Evolutionary conservation across 139 green algal species (phyloP).

Genomic region (Chlamydomonas sp.): DNA sequence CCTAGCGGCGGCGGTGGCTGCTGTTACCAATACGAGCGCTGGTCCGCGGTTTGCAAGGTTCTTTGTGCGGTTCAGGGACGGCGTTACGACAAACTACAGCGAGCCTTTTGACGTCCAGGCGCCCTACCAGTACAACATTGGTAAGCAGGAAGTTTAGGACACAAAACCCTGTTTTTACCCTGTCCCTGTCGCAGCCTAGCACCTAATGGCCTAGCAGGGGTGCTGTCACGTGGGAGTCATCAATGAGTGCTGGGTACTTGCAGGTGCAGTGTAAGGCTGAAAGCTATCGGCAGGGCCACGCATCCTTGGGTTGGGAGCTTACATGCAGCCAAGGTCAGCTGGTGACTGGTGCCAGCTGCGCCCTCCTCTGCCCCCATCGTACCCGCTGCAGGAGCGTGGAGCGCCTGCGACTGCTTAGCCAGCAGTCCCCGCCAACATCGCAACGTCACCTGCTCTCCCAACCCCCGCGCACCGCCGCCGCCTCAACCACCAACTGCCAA

Average conservation of each 20-base stretch:
- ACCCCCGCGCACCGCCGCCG: neutral
- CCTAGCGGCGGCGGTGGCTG: neutral
- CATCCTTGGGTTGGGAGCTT: too few species aligned
- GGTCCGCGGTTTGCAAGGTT: neutral
- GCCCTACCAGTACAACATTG: neutral
- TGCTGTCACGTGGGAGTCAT: too few species aligned
- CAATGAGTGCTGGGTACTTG: too few species aligned
- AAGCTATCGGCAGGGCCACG: too few species aligned
- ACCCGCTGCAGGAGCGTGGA: slow-evolving; percentile 2
- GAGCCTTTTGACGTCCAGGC: slow-evolving; percentile 25
- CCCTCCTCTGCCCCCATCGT: neutral
- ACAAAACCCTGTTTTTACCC: too few species aligned
- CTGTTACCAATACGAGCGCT: neutral
- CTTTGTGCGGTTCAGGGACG: slow-evolving; percentile 30
- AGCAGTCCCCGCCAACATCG: neutral
- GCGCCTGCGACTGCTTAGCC: neutral
- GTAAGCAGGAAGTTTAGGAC: neutral
- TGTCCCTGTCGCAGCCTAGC: too few species aligned
- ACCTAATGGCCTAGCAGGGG: too few species aligned
- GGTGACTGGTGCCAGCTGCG: too few species aligned
- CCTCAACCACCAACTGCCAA: neutral
- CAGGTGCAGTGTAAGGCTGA: too few species aligned
- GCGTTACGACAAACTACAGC: slow-evolving; percentile 25
- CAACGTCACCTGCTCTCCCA: neutral
- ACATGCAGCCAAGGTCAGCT: too few species aligned